Evolutionary conservation across 768 basidiomycete species (phyloP), one percentile per base, ranked within the genome.

Genomic region (Naganishia vishniacii): DNA sequence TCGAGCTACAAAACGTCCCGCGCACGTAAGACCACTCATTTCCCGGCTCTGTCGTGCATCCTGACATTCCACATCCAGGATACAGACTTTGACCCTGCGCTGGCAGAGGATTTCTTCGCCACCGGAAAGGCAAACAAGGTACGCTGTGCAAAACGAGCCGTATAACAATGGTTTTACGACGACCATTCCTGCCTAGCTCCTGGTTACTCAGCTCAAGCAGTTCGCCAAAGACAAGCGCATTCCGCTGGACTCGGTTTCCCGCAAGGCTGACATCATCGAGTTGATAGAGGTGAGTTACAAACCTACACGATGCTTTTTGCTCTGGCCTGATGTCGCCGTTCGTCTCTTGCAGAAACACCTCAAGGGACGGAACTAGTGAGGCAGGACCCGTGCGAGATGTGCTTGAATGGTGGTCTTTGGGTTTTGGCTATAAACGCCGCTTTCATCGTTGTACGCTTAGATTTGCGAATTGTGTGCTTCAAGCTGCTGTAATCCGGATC

Each of bases 181-280:
- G 59, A 48, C 65, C 51, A 16, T 25, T 3, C 29, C 62, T 25
- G 40, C 20, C 67, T 64, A 90, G 88, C 80, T 89, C 67, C 84
- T 83, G 18, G 85, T 88, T 66, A 86, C 87, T 75, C 86, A 88
- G 70, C 80, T 91, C 49, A 89, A 87, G 83, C 88, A 87, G 7
- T 49, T 40, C 26, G 34, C 45, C 0, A 45, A 42, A 7, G 7
- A 20, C 9, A 37, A 40, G 37, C n/a, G 31, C 6, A 26, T 56
- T 12, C 16, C 31, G 20, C 25, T 56, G 32, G 34, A 26, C 12
- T 18, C n/a, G 26, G 31, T 16, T 7, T 9, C 6, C 20, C n/a
- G 8, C n/a, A 56, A 56, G 53, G 53, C 53, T 9, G 53, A 56
- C 15, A 40, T 56, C 23, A 56, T 56, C 5, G 37, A 37, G 23